Evolutionary conservation across 2,329 filamentous ascomycete genomes (phyloP).

Genomic region (Orbilia blumenaviensis): DNA sequence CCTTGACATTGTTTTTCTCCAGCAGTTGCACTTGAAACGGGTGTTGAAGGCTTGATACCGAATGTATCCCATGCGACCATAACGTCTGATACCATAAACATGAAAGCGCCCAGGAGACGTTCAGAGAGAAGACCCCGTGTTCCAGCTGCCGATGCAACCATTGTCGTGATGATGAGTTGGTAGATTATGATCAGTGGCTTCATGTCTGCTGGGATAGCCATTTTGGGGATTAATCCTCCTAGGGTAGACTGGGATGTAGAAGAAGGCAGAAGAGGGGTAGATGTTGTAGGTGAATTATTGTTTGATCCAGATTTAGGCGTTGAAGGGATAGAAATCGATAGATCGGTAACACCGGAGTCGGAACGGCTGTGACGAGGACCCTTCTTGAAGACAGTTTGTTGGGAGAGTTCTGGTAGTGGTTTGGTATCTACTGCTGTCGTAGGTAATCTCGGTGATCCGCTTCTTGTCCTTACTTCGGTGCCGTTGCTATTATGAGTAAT

Average conservation of each 20-base stretch:
- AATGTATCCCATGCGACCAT: conserved; percentile 53
- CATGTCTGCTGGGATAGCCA: conserved; percentile 41
- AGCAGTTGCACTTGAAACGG: background rate
- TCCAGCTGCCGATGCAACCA: conserved; percentile 46
- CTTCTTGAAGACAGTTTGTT: background rate
- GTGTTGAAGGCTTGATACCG: conserved; percentile 4
- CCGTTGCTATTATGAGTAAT: conserved; percentile 1
- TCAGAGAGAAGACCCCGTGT: conserved; percentile 17
- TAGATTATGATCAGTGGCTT: conserved; percentile 46
- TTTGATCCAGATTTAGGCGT: conserved; percentile 30
- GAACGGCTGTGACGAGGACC: background rate
- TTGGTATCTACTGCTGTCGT: background rate
- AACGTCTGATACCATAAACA: conserved; percentile 50
- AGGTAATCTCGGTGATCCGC: background rate
- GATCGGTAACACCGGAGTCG: conserved; percentile 39
- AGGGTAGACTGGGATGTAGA: background rate
- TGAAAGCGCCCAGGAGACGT: conserved; percentile 28
- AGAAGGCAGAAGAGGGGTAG: conserved; percentile 7
- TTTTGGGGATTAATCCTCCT: conserved; percentile 17
- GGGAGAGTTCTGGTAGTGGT: background rate
- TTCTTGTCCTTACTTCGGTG: background rate
- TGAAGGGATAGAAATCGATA: conserved; percentile 45
- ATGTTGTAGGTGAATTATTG: conserved; percentile 15
- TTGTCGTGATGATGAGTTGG: conserved; percentile 50
- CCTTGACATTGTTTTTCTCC: background rate